These are phyloP conservation scores for Bryoerythrophyllum caledonicum DNA, from an alignment of 225 moss, liverwort and hornwort species.

Conservation along the genomic window DNA sequence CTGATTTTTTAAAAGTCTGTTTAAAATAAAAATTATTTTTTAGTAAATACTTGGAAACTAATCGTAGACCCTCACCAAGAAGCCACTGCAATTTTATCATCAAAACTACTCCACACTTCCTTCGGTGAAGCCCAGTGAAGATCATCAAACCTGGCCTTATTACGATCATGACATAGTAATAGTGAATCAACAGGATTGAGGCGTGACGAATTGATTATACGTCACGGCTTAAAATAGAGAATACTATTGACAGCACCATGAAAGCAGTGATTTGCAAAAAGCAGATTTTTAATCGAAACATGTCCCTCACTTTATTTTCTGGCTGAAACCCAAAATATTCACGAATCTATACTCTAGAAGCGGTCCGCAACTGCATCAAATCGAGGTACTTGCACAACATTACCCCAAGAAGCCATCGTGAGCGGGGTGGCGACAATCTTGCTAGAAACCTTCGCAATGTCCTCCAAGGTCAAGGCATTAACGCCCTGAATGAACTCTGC, in stretches of 20 bases:
- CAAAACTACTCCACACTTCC: neutral
- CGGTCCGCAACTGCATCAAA: slow-evolving; percentile 44
- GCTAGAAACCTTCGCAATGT: slow-evolving; percentile 36
- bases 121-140: neutral
- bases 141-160: neutral
- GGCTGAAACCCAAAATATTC: neutral
- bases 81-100: neutral
- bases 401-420: slow-evolving; percentile 66
- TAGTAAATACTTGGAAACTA: neutral
- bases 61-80: neutral
- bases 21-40: too few relatives aligned
- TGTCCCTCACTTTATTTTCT: slow-evolving; percentile 17
- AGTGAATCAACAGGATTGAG: neutral
- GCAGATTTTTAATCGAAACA: neutral
- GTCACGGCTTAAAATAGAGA: neutral
- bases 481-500: slow-evolving; percentile 44
- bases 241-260: neutral
- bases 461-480: slow-evolving; percentile 40
- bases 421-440: slow-evolving; percentile 56
- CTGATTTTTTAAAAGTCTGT: too few relatives aligned
- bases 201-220: neutral
- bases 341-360: slow-evolving; percentile 20
- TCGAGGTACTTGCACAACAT: slow-evolving; percentile 44
- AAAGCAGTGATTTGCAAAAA: neutral
- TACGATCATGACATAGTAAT: neutral